Evolutionary conservation across 2,329 filamentous ascomycete species (phyloP), one percentile per base, ranked within the genome.

Genomic region (Pestalotiopsis sp.): DNA sequence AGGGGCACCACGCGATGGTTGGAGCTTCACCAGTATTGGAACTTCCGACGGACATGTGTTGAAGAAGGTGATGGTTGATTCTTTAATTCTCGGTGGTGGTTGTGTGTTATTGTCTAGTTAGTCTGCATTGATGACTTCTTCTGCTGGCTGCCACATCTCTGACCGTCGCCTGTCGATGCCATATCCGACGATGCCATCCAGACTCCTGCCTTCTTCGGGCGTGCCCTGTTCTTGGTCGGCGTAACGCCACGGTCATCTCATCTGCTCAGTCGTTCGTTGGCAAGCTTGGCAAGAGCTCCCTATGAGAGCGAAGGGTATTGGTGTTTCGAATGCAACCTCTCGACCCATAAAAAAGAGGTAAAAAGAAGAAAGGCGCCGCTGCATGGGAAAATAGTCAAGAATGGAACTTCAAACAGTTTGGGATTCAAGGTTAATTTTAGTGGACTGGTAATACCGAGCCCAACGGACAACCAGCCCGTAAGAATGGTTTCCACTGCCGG

Each of bases 391-490:
- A 27, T 2, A 62, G 31, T 61, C 36, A 23, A 45, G n/a, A 38
- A 64, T 64, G 61, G 41, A 52, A 49, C 61, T 64, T 31, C 38
- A 64, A 64, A 64, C 61, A 64, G 61, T 45, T 52, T 64, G 36
- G 61, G 61, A 64, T 64, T 64, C 61, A 64, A 64, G 61, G 61
- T 64, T 64, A 64, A 64, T 49, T 64, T 64, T 64, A 64, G 61
- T 31, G 38, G 45, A 52, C n/a, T 52, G 20, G 31, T 36, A 36
- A 36, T 36, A 36, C 31, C 31, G 31, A 36, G 31, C 31, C 31
- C 31, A 36, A 36, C 31, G 31, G 31, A 36, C 31, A 36, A 31
- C 31, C 31, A 36, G 31, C 31, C 31, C 9, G 31, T 36, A 9
- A 36, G 31, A 36, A 36, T 7, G 6, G 31, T 36, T 36, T 9